phyloP scores from a whole-genome alignment of 1,139 yeast species.

The Suhomyces panamericanus region DNA sequence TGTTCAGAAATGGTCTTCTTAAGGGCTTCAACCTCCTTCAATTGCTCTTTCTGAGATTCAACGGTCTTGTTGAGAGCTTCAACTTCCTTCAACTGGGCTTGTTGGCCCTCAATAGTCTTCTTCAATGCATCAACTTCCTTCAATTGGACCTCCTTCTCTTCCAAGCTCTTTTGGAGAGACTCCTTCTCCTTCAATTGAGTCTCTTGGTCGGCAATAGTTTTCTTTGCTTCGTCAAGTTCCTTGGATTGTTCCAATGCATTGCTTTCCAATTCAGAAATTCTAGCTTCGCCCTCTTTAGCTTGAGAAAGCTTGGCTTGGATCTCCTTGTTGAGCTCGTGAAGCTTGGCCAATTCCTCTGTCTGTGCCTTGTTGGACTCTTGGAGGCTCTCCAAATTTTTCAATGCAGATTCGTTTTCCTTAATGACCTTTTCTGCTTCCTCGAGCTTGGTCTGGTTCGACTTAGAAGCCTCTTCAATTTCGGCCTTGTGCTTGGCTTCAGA shows the following conservation, averaged over 20 bases:
- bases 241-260: neutral
- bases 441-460: neutral
- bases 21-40: neutral
- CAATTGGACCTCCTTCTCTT: neutral
- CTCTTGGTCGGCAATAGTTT: neutral
- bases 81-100: neutral
- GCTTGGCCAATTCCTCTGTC: neutral
- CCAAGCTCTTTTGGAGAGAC: neutral
- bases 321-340: constrained; percentile 1
- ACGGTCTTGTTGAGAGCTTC: neutral
- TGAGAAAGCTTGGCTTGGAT: neutral
- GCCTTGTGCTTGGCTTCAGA: neutral
- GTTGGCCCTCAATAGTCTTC: neutral
- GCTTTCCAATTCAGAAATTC: neutral
- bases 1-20: neutral
- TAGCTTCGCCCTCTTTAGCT: neutral
- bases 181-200: neutral
- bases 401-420: neutral
- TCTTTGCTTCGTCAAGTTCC: neutral
- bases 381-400: constrained; percentile 1
- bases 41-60: neutral
- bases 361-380: constrained; percentile 1
- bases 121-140: neutral
- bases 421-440: neutral
- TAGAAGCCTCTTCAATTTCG: neutral